These are phyloP conservation scores for Curvularia eragrostidis DNA, from an alignment of 2,329 filamentous ascomycete species.

Conservation along the genomic window DNA sequence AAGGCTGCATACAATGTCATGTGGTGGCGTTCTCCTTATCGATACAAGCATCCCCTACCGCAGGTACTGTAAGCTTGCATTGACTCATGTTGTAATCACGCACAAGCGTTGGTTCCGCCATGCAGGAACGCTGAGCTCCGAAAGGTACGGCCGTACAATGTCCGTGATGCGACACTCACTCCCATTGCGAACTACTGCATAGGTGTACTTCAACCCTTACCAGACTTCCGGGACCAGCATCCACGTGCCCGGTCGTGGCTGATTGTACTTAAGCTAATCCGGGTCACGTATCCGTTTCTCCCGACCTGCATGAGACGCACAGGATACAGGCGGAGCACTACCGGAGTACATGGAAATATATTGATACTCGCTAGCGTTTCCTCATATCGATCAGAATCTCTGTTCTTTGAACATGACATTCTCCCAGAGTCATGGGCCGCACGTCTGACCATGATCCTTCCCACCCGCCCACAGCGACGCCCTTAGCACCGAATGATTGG, in stretches of 20 bases:
- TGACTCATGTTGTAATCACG: constrained; percentile 5
- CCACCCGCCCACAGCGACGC: not conserved
- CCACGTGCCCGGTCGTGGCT: constrained; percentile 15
- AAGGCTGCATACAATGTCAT: not conserved
- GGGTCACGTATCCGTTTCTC: constrained; percentile 23
- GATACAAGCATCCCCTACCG: constrained; percentile 1
- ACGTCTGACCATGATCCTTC: constrained; percentile 2
- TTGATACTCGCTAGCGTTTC: not conserved
- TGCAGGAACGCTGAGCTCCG: constrained; percentile 12
- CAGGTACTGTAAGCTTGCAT: constrained; percentile 7
- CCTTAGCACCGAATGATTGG: not conserved
- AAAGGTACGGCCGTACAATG: not conserved
- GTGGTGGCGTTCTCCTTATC: constrained; percentile 7
- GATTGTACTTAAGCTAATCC: constrained; percentile 15
- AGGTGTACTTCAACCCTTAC: constrained; percentile 1
- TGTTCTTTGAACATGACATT: not conserved
- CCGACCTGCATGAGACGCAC: constrained; percentile 11
- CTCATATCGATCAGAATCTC: not conserved
- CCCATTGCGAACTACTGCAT: not conserved
- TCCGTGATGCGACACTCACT: not conserved
- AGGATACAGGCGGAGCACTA: constrained; percentile 21
- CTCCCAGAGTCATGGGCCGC: not conserved
- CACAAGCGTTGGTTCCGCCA: not conserved
- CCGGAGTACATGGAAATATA: constrained; percentile 22
- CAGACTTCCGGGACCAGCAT: constrained; percentile 8